Evolutionary conservation across 1,139 yeast genomes (phyloP), one percentile per base, ranked within the genome.

Genomic region (Saccharomyces pastorianus): DNA sequence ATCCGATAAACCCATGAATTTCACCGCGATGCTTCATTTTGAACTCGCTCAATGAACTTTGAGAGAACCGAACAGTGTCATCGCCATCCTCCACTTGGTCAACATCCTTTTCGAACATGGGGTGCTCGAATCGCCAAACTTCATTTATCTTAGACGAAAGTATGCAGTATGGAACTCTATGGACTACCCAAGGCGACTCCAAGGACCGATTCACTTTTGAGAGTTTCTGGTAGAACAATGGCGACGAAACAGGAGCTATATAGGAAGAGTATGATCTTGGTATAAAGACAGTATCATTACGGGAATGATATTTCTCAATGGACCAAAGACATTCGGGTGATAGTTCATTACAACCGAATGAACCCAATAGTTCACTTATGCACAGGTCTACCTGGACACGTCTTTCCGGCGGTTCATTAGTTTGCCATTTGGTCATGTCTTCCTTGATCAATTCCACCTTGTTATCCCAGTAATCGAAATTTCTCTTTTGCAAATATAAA

Each of bases 271-370:
- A 83, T 6, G 77, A 72, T 50, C 76, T 72, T 1, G 98, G 98
- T 32, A 90, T 88, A 57, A 72, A 77, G n/a, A 72, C 61, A 17
- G 77, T 73, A 2, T 50, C 47, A 3, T 59, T 51, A 58, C 60
- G 60, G 62, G 72, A 14, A 66, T 67, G 71, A 48, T 61, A 60
- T 42, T 61, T 60, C 49, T 72, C 73, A n/a, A 74, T 62, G 1
- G 71, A 63, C 25, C 66, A 62, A 4, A 83, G 62, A 55, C 95
- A 84, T 65, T 91, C 98, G 0, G 97, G 97, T 13, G 88, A 78
- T 14, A 88, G 74, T 66, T 91, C 98, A 68, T 91, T 91, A 67
- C 95, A 93, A 1, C 96, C 97, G 72, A 90, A 85, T 6, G 96
- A 88, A 2, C 97, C 97, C 28, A 91, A 69, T 31, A 91, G 73